phyloP scores from a whole-genome alignment of 805 yeast species.

The Hanseniaspora lachancei region DNA sequence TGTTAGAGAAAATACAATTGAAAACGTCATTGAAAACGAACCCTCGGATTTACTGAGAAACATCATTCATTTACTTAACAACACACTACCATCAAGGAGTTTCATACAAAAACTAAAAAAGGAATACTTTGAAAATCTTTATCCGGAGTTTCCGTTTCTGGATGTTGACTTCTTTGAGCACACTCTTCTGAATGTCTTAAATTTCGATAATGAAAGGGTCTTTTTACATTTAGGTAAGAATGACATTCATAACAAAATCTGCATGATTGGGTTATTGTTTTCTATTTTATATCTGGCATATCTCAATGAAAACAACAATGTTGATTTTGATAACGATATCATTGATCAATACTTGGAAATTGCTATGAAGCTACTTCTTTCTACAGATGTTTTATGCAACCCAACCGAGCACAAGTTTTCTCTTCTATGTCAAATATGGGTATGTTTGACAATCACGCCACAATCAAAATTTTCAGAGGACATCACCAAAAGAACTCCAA shows the following conservation, averaged over 20 bases:
- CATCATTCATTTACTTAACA: constrained; percentile 20
- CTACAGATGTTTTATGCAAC: constrained; percentile 24
- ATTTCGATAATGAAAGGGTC: constrained; percentile 17
- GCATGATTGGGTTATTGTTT: constrained; percentile 20
- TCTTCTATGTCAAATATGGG: constrained; percentile 25
- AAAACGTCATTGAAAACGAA: constrained; percentile 20
- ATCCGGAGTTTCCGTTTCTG: constrained; percentile 22
- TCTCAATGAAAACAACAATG: constrained; percentile 6
- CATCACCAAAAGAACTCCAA: constrained; percentile 25
- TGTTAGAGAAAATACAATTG: constrained; percentile 15
- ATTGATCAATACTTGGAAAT: constrained; percentile 17
- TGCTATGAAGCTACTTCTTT: constrained; percentile 20
- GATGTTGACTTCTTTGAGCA: constrained; percentile 24
- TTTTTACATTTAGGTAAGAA: constrained; percentile 20
- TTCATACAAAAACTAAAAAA: constrained; percentile 20
- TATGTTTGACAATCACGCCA: constrained; percentile 25
- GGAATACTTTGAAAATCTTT: constrained; percentile 22
- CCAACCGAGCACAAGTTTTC: constrained; percentile 23
- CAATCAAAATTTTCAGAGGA: constrained; percentile 23
- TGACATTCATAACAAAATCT: constrained; percentile 22
- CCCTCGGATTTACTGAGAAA: constrained; percentile 21
- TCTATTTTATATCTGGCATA: constrained; percentile 22
- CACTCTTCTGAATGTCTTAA: constrained; percentile 19
- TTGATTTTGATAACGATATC: constrained; percentile 16
- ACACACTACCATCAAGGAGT: constrained; percentile 21